Conservation (phyloP, 2,329 filamentous ascomycete species). For the Colletotrichum sp. region DNA sequence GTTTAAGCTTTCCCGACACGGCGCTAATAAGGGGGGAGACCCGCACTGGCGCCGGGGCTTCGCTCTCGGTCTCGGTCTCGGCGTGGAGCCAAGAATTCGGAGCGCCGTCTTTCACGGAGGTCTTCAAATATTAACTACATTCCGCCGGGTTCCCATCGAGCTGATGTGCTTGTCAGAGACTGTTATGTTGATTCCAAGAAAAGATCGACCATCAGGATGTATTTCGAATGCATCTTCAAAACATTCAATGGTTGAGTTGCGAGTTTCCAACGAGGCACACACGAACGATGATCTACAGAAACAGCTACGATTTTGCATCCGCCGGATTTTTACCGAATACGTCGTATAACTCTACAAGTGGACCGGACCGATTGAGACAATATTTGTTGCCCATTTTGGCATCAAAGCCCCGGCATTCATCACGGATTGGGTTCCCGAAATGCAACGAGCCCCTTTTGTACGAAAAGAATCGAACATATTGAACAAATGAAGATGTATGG, state of each 20-base stretch:
- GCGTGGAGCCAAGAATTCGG: background rate
- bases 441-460: background rate
- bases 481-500: background rate
- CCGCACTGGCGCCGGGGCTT: background rate
- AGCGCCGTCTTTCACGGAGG: background rate
- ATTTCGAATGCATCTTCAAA: background rate
- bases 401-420: background rate
- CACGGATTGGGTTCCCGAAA: background rate
- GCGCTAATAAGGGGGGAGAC: background rate
- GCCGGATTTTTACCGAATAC: background rate
- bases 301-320: background rate
- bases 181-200: too few species aligned
- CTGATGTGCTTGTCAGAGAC: too few species aligned
- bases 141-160: background rate
- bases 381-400: background rate
- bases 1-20: background rate
- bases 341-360: background rate
- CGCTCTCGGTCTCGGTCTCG: slow-evolving; percentile 5
- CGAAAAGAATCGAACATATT: background rate
- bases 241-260: background rate
- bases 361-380: background rate
- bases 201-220: too few species aligned
- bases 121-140: background rate
- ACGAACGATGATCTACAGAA: background rate
- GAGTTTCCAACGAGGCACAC: background rate